Evolutionary conservation across 345 rosid genomes (phyloP).

Genomic region (Lepidium africanum): DNA sequence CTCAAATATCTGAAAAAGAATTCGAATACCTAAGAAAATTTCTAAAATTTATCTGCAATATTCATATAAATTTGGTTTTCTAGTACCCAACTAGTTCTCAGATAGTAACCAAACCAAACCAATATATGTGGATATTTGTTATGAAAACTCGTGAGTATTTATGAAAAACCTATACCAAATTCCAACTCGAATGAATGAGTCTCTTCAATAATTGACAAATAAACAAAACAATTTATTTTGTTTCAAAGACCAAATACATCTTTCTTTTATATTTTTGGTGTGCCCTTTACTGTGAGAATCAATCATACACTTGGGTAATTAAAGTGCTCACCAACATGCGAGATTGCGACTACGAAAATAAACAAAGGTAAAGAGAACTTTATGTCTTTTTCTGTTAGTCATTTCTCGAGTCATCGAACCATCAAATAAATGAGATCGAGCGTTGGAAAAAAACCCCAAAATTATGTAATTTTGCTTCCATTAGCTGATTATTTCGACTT

Average conservation of each 20-base stretch:
- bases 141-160: too few relatives aligned
- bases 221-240: not conserved
- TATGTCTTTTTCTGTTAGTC: not conserved
- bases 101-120: too few relatives aligned
- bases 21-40: too few relatives aligned
- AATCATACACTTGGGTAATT: not conserved
- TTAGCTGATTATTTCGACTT: not conserved
- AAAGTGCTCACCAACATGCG: not conserved
- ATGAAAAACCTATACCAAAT: too few relatives aligned
- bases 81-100: too few relatives aligned
- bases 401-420: not conserved
- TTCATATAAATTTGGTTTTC: too few relatives aligned
- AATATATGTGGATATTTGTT: too few relatives aligned
- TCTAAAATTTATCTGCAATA: too few relatives aligned
- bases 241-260: not conserved
- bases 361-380: not conserved
- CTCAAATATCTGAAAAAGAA: too few relatives aligned
- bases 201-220: not conserved
- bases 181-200: too few relatives aligned
- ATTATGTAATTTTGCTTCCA: not conserved
- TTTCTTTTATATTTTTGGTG: constrained; percentile 8
- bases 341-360: not conserved
- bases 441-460: not conserved
- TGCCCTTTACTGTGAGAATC: not conserved
- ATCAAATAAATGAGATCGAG: not conserved